Base-by-base conservation (phyloP, 1,284 basidiomycete species). In the Coriolopsis trogii region DNA sequence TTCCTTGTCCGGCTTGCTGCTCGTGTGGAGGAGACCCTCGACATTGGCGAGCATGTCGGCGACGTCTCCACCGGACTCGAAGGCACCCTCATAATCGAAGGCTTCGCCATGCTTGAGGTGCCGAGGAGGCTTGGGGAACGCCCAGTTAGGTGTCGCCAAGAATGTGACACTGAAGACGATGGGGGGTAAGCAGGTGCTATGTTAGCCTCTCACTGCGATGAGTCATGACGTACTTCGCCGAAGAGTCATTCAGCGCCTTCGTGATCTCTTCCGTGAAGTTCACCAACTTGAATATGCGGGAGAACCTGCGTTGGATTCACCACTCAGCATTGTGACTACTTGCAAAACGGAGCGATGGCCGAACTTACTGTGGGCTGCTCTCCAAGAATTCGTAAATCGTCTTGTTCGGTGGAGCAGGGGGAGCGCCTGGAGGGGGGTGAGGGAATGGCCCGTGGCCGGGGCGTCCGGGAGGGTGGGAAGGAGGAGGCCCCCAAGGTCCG, bases 121-220 rank as follows among this genome's bases (percentile, higher is more conserved):
- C 25, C 25, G 39, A 26, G n/a, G 41, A 15, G 47, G 54, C 26
- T 53, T 41, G 9, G 55, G 53, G 13, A 81, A 61, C 7, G 72
- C 77, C 28, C 62, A 70, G 59, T 83, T 67, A 2, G 79, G 76
- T 16, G 74, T 68, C 1, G 80, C 81, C 54, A 83, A 83, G 64
- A 82, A 80, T 0, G 81, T 82, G 30, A 82, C 54, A 25, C 81
- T 83, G 43, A 12, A n/a, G n/a, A n/a, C n/a, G n/a, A n/a, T n/a
- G n/a, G n/a, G n/a, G 18, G 42, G 29, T 6, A 23, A 15, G n/a
- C 4, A 18, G 6, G 21, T 21, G 13, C 13, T 20, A 9, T 28
- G 12, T 30, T n/a, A 16, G 25, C 20, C 45, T 33, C 16, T 8
- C 20, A 25, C 26, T 33, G 13, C n/a, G 24, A 12, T 15, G 15